These are phyloP conservation scores for Fusarium protoensiforme DNA, from an alignment of 2,329 filamentous ascomycete species.

Conservation along the genomic window DNA sequence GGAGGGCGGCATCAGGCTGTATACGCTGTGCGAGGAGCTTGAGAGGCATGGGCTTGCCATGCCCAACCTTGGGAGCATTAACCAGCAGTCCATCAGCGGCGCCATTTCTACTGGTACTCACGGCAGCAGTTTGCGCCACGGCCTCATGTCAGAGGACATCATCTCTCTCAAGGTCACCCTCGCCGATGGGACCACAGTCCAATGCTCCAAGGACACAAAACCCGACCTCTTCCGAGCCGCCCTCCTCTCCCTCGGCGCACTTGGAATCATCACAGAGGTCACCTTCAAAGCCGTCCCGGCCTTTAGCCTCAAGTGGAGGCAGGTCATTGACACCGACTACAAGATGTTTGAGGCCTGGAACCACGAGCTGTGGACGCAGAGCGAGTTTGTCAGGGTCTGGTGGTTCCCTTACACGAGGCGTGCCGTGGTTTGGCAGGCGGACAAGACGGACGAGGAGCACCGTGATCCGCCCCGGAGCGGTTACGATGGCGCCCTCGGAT, in stretches of 20 bases:
- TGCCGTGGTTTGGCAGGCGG: constrained; percentile 90
- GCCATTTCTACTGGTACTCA: constrained; percentile 95
- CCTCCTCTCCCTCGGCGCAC: constrained; percentile 85
- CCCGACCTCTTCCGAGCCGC: constrained; percentile 88
- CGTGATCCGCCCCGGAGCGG: constrained; percentile 73
- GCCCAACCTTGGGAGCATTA: constrained; percentile 94
- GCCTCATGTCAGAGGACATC: constrained; percentile 84
- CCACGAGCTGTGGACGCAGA: constrained; percentile 79
- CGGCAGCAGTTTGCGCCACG: constrained; percentile 86
- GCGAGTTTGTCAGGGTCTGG: constrained; percentile 95
- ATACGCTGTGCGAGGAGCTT: constrained; percentile 77
- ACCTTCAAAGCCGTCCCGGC: constrained; percentile 83
- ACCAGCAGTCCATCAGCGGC: constrained; percentile 91
- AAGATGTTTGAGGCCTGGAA: constrained; percentile 79
- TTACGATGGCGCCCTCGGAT: constrained; percentile 85
- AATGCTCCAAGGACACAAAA: constrained; percentile 76
- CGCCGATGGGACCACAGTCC: constrained; percentile 78
- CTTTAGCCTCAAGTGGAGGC: constrained; percentile 88
- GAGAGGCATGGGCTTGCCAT: constrained; percentile 83
- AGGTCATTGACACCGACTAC: constrained; percentile 78
- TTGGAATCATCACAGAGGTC: constrained; percentile 92
- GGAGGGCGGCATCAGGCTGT: constrained; percentile 88
- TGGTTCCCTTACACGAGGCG: constrained; percentile 95
- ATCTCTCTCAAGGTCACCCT: constrained; percentile 82
- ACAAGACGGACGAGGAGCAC: constrained; percentile 74